Evolutionary conservation across 805 yeast species (phyloP).

Genomic region (Candida fluviatilis): DNA sequence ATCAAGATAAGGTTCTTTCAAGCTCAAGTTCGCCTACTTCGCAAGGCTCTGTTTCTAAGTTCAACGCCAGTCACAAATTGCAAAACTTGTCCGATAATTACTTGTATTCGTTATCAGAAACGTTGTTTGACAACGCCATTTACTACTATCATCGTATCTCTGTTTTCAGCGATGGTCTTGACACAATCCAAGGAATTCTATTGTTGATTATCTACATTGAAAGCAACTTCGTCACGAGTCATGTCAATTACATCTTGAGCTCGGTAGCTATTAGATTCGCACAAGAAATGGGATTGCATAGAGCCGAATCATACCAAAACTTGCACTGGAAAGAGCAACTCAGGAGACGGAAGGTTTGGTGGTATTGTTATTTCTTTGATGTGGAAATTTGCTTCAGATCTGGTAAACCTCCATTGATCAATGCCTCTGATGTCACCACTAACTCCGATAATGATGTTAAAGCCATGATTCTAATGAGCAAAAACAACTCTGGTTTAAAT

Average conservation of each 20-base stretch:
- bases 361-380: constrained; percentile 33
- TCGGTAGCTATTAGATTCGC: constrained; percentile 36
- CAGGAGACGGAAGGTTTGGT: constrained; percentile 30
- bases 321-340: constrained; percentile 18
- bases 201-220: constrained; percentile 41
- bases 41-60: constrained; percentile 3
- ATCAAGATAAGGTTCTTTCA: constrained; percentile 7
- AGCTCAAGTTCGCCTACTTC: not conserved
- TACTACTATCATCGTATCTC: constrained; percentile 51
- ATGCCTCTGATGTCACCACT: constrained; percentile 27
- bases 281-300: constrained; percentile 39
- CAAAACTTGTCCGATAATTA: constrained; percentile 7
- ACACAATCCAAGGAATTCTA: constrained; percentile 49
- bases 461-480: not conserved
- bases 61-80: not conserved
- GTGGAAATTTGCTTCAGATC: constrained; percentile 34
- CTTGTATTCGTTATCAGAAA: constrained; percentile 15
- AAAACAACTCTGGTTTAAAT: not conserved
- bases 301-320: constrained; percentile 24
- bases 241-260: constrained; percentile 25
- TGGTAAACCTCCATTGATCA: constrained; percentile 39
- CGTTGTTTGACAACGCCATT: constrained; percentile 29
- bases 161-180: constrained; percentile 47
- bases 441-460: constrained; percentile 17
- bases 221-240: constrained; percentile 23